These are phyloP conservation scores for Pseudocercospora macadamiae DNA, from an alignment of 2,329 filamentous ascomycete genomes.

Conservation along the genomic window DNA sequence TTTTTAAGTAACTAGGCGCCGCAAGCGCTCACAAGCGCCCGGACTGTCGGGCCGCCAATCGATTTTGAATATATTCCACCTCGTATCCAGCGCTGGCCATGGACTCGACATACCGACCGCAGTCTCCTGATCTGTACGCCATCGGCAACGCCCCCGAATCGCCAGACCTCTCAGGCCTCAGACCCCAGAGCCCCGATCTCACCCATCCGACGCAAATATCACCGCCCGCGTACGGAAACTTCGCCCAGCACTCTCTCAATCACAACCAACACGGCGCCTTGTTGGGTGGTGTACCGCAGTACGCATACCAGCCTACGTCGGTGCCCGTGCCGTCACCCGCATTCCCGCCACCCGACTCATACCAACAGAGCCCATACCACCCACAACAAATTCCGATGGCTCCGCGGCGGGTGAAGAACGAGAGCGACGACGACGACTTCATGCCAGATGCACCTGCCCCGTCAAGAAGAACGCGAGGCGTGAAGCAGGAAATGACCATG, in stretches of 20 bases:
- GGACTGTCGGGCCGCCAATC: background rate
- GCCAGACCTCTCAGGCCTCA: conserved; percentile 17
- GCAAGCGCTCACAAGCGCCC: conserved; percentile 3
- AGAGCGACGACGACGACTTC: conserved; percentile 37
- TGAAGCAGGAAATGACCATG: conserved; percentile 23
- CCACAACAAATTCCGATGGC: conserved; percentile 26
- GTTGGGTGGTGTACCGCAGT: conserved; percentile 13
- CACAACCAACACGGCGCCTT: conserved; percentile 18
- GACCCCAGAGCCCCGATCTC: conserved; percentile 2
- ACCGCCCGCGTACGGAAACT: conserved; percentile 12
- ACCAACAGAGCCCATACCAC: conserved; percentile 25
- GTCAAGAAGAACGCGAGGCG: conserved; percentile 25
- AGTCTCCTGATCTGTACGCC: conserved; percentile 28
- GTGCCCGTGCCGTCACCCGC: conserved; percentile 20
- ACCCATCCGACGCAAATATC: conserved; percentile 2
- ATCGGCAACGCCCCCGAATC: conserved; percentile 30
- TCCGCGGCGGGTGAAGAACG: conserved; percentile 24
- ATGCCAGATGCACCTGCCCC: conserved; percentile 32
- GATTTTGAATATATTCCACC: background rate
- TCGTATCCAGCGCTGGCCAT: conserved; percentile 1
- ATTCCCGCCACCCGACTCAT: conserved; percentile 9
- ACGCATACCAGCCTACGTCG: conserved; percentile 29
- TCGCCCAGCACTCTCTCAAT: conserved; percentile 19
- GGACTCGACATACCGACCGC: conserved; percentile 26
- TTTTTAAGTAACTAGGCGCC: background rate